Evolutionary conservation across 202 grass and related monocot species (phyloP), one percentile per base, ranked within the genome.

Genomic region (Setaria viridis): DNA sequence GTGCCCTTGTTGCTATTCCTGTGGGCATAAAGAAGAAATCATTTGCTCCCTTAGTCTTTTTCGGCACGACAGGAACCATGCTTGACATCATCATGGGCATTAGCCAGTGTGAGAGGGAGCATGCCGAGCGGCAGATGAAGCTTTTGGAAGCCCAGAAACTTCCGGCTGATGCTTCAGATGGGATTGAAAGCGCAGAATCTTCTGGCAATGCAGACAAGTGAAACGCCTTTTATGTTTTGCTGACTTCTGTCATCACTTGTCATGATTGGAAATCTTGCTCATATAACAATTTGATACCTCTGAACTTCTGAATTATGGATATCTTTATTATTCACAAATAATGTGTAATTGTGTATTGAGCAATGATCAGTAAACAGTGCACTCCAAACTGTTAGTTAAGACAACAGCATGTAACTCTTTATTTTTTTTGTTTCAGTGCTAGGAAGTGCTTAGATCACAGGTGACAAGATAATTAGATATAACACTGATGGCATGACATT

Each of bases 21-120:
- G 91, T 99, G 50, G 96, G 96, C 35, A 95, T 99, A 88, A 91
- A 90, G 55, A 94, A 68, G 84, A 99, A 99, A 80, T 99, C 96
- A 0, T 82, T 95, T 11, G 93, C 84, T 15, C 96, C 96, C 2
- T 76, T 99, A 70, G 93, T 99, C 42, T 99, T 95, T 67, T 99
- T 94, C 16, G 96, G 91, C 48, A 94, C 96, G 2, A 99, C 91
- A 30, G 93, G 96, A 82, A 99, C 93, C 13, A 98, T 98, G 93
- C 90, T 98, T 70, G 96, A 98, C 82, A 95, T 98, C 69, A 92
- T 98, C 72, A 91, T 92, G 82, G 96, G 96, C 64, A 95, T 98
- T 88, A 95, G 82, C 84, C 93, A 94, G 50, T 98, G 95, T 4
- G 93, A 98, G 84, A 63, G 93, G 85, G 93, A 98, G 66, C 96